Base-by-base conservation (phyloP, 345 rosid species). In the Nephelium lappaceum region DNA sequence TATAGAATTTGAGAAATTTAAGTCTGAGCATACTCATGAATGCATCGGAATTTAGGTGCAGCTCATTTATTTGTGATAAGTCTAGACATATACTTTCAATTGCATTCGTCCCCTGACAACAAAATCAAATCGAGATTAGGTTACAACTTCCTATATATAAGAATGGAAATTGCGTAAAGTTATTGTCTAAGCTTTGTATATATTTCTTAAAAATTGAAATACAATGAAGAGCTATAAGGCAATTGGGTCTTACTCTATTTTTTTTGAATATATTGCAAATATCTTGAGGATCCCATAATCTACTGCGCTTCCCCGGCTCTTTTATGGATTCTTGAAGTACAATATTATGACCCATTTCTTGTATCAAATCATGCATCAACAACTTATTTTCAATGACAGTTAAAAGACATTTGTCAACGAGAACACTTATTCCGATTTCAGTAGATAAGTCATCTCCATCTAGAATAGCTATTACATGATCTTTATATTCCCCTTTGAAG, bases 311-410 rank as follows among this genome's bases (percentile, higher is more conserved):
- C 1, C 73, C 55, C 19, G 58, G 55, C 57, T 69, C 57, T 69
- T 69, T 23, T 6, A n/a, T 19, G 62, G 36, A 71, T 71, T 71
- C 74, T 3, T 24, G 21, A 16, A 12, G 24, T 2, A 51, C 74
- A 71, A 51, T 71, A 5, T 9, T 3, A 9, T 10, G 38, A 24
- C 74, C 74, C 74, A 71, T 71, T 21, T 23, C 14, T 51, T 71
- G 63, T 18, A 71, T 38, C 39, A 71, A 25, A 51, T 71, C 74
- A 71, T 71, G 74, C 74, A 71, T 71, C 39, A 11, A 18, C 18
- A 71, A 14, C 12, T 24, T 71, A 8, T 1, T 36, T 24, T 51
- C 18, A 11, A 2, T 19, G 11, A 21, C 3, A 24, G n/a, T 47
- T 23, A 71, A 1, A 8, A 71, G 43, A 27, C 42, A 49, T 18